Evolutionary conservation across 371 early-diverging fungal genomes (phyloP).

Genomic region (Mucor mucedo): DNA sequence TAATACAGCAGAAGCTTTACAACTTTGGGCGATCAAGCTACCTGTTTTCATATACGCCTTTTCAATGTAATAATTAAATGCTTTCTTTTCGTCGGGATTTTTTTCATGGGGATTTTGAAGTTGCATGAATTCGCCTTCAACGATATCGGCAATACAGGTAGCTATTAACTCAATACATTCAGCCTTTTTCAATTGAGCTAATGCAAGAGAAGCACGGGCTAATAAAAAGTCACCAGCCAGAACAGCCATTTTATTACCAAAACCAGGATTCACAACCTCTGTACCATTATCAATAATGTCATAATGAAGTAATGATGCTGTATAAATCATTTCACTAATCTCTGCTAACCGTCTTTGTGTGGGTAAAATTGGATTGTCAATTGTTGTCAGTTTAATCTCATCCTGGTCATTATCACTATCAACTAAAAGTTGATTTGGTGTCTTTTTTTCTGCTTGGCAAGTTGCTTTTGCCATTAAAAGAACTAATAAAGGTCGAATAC

Average conservation of each 20-base stretch:
- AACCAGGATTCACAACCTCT: constrained; percentile 81
- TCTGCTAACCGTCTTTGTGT: constrained; percentile 93
- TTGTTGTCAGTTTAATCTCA: neutral
- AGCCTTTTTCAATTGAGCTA: constrained; percentile 85
- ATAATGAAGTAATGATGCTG: constrained; percentile 93
- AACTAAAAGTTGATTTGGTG: constrained; percentile 18
- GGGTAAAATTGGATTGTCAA: constrained; percentile 73
- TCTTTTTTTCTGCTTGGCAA: constrained; percentile 28
- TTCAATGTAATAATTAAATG: constrained; percentile 86
- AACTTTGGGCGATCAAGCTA: constrained; percentile 88
- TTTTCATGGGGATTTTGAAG: constrained; percentile 74
- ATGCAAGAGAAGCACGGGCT: constrained; percentile 89
- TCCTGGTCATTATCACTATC: constrained; percentile 26
- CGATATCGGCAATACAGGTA: constrained; percentile 90
- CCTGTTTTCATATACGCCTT: constrained; percentile 94
- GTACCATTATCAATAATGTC: constrained; percentile 84
- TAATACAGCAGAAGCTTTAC: constrained; percentile 81
- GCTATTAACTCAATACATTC: constrained; percentile 93
- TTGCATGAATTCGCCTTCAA: constrained; percentile 98
- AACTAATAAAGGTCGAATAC: constrained; percentile 91
- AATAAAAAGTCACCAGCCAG: constrained; percentile 94
- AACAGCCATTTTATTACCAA: constrained; percentile 97
- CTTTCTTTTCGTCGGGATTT: constrained; percentile 56
- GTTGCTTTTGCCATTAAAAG: constrained; percentile 89
- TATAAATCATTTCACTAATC: constrained; percentile 97